Base-by-base conservation (phyloP, 306 rosid species). In the Psophocarpus tetragonolobus region DNA sequence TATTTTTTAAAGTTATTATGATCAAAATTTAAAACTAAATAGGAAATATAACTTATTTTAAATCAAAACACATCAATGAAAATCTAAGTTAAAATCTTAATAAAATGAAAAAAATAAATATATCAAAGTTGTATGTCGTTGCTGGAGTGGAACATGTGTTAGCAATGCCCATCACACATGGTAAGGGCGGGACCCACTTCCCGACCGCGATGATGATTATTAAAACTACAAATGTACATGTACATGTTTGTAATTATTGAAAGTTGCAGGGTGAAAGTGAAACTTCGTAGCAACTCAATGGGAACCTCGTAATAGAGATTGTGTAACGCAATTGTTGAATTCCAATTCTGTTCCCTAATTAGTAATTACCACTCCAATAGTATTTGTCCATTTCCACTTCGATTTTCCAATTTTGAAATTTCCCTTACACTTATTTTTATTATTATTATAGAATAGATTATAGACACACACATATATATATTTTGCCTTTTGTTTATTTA, bases 91-190 rank as follows among this genome's bases (percentile, higher is more conserved):
- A 65, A 33, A 63, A 62, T 10, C 10, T 64, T 4, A 33, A n/a
- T 0, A 36, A 38, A 36, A 58, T 1, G 30, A 15, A 0, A 48
- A 17, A n/a, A 62, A 24, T 13, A 18, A 33, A 29, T 8, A n/a
- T 8, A 63, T 33, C 7, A 32, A 65, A 35, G 48, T 8, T 64
- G 14, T 35, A 64, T 64, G 30, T 18, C 45, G 48, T 64, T 10
- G 71, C 17, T 20, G 50, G 32, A 18, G 73, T 71, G 57, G 48
- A 57, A 86, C 90, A 67, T 50, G 94, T 80, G 90, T 76, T 83
- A 32, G 70, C 82, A 81, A 88, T 85, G 86, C 51, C 84, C 71
- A 71, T 84, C 81, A 68, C 89, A 80, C 87, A 87, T 85, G 87
- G 78, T 38, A 12, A 8, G 1, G 9, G 73, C 5, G 83, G 90